Percentiles rank a stretch among this genome's conserved stretches.
Conservation (phyloP, 345 rosid genomes). For the Hirschfeldia incana region DNA sequence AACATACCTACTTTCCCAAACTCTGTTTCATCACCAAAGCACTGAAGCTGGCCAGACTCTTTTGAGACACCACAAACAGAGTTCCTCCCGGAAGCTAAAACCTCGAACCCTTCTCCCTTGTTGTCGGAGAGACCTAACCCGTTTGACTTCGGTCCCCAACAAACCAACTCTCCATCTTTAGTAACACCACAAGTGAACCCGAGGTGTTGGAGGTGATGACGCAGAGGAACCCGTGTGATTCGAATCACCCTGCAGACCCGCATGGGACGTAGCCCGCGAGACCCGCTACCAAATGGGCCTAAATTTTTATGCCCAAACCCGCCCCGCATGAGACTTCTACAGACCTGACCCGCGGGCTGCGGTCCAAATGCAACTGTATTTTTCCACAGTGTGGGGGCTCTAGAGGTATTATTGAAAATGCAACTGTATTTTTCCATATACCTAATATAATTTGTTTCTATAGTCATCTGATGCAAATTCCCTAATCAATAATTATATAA, state of each 20-base stretch:
- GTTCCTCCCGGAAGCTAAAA: slow-evolving; percentile 63
- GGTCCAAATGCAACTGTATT: no score
- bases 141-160: slow-evolving; percentile 86
- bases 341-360: no score
- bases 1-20: slow-evolving; percentile 23
- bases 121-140: slow-evolving; percentile 45
- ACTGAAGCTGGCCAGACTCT: slow-evolving; percentile 53
- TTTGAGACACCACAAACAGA: slow-evolving; percentile 72
- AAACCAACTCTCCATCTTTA: slow-evolving; percentile 59
- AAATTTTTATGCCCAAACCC: no score
- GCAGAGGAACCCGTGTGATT: slow-evolving; percentile 60
- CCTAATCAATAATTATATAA: not conserved
- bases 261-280: no score
- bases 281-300: no score
- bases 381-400: no score
- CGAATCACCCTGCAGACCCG: no score
- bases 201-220: slow-evolving; percentile 82
- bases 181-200: slow-evolving; percentile 87
- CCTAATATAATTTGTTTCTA: no score
- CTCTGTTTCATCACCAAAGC: slow-evolving; percentile 69
- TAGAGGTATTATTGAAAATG: no score
- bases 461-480: no score
- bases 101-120: slow-evolving; percentile 37
- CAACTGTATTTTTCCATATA: no score
- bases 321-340: no score